phyloP scores from a whole-genome alignment of 169 alveolate genomes.

The Eimeria falciformis region DNA sequence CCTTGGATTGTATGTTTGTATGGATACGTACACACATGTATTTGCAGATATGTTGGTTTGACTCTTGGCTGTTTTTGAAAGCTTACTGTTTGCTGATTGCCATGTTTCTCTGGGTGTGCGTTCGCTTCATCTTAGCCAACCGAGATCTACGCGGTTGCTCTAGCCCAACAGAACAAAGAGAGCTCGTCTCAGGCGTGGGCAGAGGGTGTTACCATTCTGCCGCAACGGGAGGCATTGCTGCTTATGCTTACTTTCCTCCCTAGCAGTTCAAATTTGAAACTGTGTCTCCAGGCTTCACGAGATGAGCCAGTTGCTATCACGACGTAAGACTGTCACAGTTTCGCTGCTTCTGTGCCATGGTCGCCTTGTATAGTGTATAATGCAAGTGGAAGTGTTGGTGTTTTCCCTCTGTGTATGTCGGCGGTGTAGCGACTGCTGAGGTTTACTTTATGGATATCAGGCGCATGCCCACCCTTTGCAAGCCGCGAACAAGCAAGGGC shows the following conservation, averaged over 20 bases:
- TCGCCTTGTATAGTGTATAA: neutral
- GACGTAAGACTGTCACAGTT: neutral
- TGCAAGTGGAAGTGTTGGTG: neutral
- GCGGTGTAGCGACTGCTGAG: no score
- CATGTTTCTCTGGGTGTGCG: no score
- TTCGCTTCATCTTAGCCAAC: no score
- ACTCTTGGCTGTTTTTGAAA: neutral
- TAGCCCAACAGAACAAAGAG: conserved; percentile 56
- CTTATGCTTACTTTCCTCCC: conserved; percentile 64
- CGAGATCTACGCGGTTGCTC: conserved; percentile 63
- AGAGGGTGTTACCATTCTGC: conserved; percentile 70
- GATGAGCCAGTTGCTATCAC: conserved; percentile 31
- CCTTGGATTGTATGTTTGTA: conserved; percentile 1
- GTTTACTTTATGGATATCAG: no score
- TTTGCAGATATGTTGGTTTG: neutral
- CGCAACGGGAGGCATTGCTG: conserved; percentile 48
- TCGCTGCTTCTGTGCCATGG: neutral
- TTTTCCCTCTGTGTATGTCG: no score
- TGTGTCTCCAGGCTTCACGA: neutral
- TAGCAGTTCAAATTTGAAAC: neutral
- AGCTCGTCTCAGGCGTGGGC: conserved; percentile 53
- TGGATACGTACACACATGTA: neutral
- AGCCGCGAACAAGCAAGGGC: no score
- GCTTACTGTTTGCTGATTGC: neutral
- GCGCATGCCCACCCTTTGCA: no score